Evolutionary conservation across 2,329 filamentous ascomycete species (phyloP), one percentile per base, ranked within the genome.

Genomic region (Aschersonia sp.): DNA sequence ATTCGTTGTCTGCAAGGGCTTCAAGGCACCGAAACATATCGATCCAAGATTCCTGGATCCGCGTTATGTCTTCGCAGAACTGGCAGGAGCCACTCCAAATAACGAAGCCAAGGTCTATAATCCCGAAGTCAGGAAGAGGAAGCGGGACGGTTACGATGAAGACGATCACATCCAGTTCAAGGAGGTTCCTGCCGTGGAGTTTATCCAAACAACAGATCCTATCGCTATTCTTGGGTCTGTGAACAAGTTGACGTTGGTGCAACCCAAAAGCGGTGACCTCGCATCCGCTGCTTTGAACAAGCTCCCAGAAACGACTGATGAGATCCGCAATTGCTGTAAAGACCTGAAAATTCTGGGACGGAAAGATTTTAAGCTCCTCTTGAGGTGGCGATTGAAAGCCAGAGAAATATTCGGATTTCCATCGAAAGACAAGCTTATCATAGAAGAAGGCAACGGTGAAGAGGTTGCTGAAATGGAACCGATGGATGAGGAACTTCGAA

Each of bases 101-200:
- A 94, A 97, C 56, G 92, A 98, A 64, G 92, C 92, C 40, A 95
- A 94, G 64, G 92, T 98, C 2, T 98, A 91, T 73, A 96, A 98
- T 55, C 92, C 92, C 0, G 92, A 98, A 62, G 74, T 87, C 61
- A 98, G 97, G 75, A 98, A 96, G 78, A 75, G 92, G 50, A 97
- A 96, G 77, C 77, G 92, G 72, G 91, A 94, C 43, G 92, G 92
- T 73, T 98, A 98, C 55, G 91, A 97, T 55, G 92, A 98, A 65
- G 91, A 88, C 38, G 89, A 98, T 55, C 95, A 84, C 64, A 91
- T 81, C 4, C 87, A 95, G 58, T 94, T 85, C 71, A 94, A 96
- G 62, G 87, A 95, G 59, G 77, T 85, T 2, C 71, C 87, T 0
- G 91, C 89, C 0, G 92, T 83, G 62, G 88, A 96, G 48, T 98